Base-by-base conservation (phyloP, 2,329 filamentous ascomycete species). In the Zymoseptoria brevis region DNA sequence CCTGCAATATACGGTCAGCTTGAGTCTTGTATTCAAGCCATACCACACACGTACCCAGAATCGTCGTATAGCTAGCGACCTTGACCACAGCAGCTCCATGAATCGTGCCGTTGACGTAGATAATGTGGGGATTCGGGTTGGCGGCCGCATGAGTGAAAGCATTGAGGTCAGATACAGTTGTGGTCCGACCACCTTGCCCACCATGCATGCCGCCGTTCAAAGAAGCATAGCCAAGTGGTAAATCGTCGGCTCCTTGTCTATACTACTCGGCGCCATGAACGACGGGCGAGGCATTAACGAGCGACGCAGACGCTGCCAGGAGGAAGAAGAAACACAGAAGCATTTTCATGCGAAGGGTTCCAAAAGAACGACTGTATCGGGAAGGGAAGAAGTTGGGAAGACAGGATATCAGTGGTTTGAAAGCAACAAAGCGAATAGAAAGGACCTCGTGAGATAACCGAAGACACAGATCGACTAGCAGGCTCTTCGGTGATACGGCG, bases 31-130 rank as follows among this genome's bases (percentile, higher is more conserved):
- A 41, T 41, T 8, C 35, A 41, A 41, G 35, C 16, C 16, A 16
- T 41, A 9, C 35, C 35, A 16, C 16, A 16, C 16, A 16, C 35
- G 9, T 41, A 58, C 81, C 81, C 56, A 82, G 73, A 62, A 83
- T 73, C 21, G 77, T 78, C 59, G 80, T 83, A 72, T 80, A 77
- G 59, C 76, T 76, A 57, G 72, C 69, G 48, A 83, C 57, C 51
- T 67, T 61, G 49, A 57, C 62, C 50, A 66, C 60, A 8, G 62
- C 62, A 45, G 62, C 59, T 51, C 65, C 64, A 9, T 62, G 57
- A 61, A 70, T 64, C 19, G 57, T 73, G 22, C 79, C 79, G 16
- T 74, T 75, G 63, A 82, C 70, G 58, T 75, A 74, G 58, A 81
- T 75, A 51, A 82, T 78, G 16, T 76, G 73, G 19, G 66, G 67